Conservation (phyloP, 2,329 filamentous ascomycete genomes). For the Stachybotrys chartarum region DNA sequence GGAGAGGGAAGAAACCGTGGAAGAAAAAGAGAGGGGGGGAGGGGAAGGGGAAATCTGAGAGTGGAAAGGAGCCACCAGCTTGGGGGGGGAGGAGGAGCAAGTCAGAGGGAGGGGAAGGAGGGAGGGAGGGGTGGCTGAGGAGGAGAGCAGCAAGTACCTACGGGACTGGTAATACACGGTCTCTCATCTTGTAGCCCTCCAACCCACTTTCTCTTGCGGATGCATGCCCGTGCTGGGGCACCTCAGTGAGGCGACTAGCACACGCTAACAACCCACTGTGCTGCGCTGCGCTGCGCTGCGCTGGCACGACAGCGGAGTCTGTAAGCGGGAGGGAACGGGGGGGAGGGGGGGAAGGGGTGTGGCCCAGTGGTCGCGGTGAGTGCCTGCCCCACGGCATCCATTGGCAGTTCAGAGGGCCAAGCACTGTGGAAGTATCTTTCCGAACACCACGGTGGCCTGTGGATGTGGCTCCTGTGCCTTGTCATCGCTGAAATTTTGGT, state of each 20-base stretch:
- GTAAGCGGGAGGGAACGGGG: background rate
- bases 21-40: slow-evolving; percentile 20
- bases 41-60: slow-evolving; percentile 14
- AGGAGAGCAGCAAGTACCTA: slow-evolving; percentile 12
- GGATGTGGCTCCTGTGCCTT: too few species aligned
- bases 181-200: background rate
- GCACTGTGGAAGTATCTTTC: too few species aligned
- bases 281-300: background rate
- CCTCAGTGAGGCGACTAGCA: background rate
- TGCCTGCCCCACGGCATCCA: background rate
- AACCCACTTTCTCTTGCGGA: background rate
- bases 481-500: slow-evolving; percentile 20
- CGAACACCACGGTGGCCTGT: too few species aligned
- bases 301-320: background rate
- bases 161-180: slow-evolving; percentile 4
- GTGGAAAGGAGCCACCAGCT: slow-evolving; percentile 10
- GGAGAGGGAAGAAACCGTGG: slow-evolving; percentile 11
- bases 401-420: too few species aligned
- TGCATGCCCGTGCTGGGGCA: background rate
- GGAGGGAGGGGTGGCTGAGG: slow-evolving; percentile 21
- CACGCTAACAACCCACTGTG: background rate
- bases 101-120: slow-evolving; percentile 8
- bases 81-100: slow-evolving; percentile 12
- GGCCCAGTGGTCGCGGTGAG: background rate
- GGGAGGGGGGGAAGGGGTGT: background rate